Percentiles rank a stretch among this genome's conserved stretches.
Evolutionary conservation across 768 basidiomycete species (phyloP).

Genomic region (Lyophyllum shimeji): DNA sequence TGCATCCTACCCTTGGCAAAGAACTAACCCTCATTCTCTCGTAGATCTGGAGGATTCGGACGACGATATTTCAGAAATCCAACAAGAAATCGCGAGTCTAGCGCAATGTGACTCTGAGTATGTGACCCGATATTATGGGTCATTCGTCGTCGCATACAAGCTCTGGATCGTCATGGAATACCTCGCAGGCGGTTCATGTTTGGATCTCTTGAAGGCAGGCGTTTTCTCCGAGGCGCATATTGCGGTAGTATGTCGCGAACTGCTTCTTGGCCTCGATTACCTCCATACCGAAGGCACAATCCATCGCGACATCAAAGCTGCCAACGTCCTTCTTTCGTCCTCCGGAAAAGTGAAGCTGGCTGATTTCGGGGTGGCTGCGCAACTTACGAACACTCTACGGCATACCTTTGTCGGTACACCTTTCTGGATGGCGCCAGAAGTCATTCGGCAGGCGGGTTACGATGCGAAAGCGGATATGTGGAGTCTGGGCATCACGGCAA

Average conservation of each 20-base stretch:
- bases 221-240: slow-evolving; percentile 92
- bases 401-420: slow-evolving; percentile 98
- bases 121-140: slow-evolving; percentile 95
- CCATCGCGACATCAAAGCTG: slow-evolving; percentile 98
- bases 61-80: slow-evolving; percentile 98
- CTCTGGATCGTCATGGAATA: slow-evolving; percentile 99
- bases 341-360: slow-evolving; percentile 95
- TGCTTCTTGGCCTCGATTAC: slow-evolving; percentile 91
- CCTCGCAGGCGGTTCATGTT: slow-evolving; percentile 96
- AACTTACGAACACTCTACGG: slow-evolving; percentile 89
- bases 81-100: slow-evolving; percentile 96
- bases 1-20: neutral
- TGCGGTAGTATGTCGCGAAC: slow-evolving; percentile 91
- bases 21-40: slow-evolving; percentile 1
- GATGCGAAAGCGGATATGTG: slow-evolving; percentile 97
- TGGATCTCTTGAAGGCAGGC: slow-evolving; percentile 92
- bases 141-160: slow-evolving; percentile 95
- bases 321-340: slow-evolving; percentile 89
- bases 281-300: slow-evolving; percentile 96
- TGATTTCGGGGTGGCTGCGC: slow-evolving; percentile 98
- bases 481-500: slow-evolving; percentile 97
- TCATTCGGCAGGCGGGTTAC: slow-evolving; percentile 96
- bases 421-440: slow-evolving; percentile 99
- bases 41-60: slow-evolving; percentile 96
- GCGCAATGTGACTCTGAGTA: slow-evolving; percentile 96